These are phyloP conservation scores for Candida manassasensis DNA, from an alignment of 805 yeast genomes.

Conservation along the genomic window DNA sequence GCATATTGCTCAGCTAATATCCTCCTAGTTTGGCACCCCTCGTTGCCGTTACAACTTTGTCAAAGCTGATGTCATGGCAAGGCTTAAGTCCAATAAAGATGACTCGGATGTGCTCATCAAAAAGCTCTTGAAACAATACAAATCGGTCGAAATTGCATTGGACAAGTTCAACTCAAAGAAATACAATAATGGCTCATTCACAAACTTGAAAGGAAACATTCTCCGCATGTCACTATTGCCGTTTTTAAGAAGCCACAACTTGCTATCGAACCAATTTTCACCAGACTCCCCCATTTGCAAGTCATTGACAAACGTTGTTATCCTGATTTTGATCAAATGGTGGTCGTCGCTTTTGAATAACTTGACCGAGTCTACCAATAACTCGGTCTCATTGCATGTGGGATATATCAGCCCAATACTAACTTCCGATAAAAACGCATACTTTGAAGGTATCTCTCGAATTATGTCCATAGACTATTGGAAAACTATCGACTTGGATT, in stretches of 20 bases:
- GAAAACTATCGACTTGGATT: conserved; percentile 25
- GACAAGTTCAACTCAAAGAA: conserved; percentile 39
- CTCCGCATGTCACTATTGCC: conserved; percentile 45
- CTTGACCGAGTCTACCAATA: conserved; percentile 4
- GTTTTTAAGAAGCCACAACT: conserved; percentile 29
- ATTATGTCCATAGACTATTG: conserved; percentile 46
- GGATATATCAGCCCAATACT: conserved; percentile 3
- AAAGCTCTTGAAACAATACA: conserved; percentile 26
- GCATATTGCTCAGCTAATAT: too few species aligned
- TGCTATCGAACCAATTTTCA: conserved; percentile 18
- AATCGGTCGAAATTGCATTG: conserved; percentile 40
- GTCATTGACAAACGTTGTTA: conserved; percentile 29
- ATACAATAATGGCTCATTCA: conserved; percentile 23
- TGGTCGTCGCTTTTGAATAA: conserved; percentile 40
- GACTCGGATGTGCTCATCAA: conserved; percentile 14
- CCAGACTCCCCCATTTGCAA: conserved; percentile 20
- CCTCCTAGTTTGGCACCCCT: too few species aligned
- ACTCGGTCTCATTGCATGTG: background rate
- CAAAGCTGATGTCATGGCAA: conserved; percentile 2
- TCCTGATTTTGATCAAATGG: conserved; percentile 42
- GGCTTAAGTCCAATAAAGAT: background rate
- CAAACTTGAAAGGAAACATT: conserved; percentile 26
- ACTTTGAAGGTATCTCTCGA: conserved; percentile 50
- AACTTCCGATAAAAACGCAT: conserved; percentile 28
- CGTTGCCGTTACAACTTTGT: too few species aligned